Percentiles rank a stretch among this genome's conserved stretches.
Conservation (phyloP, 805 yeast species). For the Cyberlindnera mrakii region DNA sequence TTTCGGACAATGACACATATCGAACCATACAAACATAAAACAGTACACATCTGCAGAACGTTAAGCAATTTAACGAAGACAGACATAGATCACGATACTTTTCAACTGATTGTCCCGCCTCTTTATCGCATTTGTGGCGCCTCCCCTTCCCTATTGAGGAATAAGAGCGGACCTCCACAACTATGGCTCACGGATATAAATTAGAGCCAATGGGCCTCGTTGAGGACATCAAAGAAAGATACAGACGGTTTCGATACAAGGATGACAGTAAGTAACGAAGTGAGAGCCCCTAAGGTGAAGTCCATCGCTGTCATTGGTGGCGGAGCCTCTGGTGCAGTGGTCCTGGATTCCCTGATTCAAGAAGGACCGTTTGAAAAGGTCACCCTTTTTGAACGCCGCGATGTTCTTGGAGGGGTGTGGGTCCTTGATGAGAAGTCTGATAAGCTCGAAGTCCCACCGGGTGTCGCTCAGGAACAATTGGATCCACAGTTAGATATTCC, state of each 20-base stretch:
- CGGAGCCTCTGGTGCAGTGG: conserved; percentile 45
- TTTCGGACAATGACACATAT: no score
- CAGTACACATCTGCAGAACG: no score
- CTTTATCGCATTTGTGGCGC: no score
- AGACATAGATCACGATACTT: no score
- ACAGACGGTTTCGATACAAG: background rate
- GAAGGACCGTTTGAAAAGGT: conserved; percentile 30
- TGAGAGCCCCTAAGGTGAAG: conserved; percentile 8
- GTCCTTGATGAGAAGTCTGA: conserved; percentile 18
- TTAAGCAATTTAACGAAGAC: no score
- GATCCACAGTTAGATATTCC: conserved; percentile 24
- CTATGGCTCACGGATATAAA: no score
- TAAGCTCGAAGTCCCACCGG: conserved; percentile 22
- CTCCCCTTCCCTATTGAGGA: no score
- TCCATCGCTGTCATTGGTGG: conserved; percentile 42
- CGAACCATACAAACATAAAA: no score
- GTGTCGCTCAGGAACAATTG: conserved; percentile 18
- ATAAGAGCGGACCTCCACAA: no score
- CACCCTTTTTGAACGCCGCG: conserved; percentile 36
- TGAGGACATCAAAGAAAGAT: no score
- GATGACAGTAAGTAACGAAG: conserved; percentile 1
- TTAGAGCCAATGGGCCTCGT: no score
- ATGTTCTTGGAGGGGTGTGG: conserved; percentile 40
- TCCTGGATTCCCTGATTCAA: conserved; percentile 32
- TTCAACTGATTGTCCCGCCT: no score